These are phyloP conservation scores for Trametes cinnabarina DNA, from an alignment of 768 basidiomycete species.

Conservation along the genomic window DNA sequence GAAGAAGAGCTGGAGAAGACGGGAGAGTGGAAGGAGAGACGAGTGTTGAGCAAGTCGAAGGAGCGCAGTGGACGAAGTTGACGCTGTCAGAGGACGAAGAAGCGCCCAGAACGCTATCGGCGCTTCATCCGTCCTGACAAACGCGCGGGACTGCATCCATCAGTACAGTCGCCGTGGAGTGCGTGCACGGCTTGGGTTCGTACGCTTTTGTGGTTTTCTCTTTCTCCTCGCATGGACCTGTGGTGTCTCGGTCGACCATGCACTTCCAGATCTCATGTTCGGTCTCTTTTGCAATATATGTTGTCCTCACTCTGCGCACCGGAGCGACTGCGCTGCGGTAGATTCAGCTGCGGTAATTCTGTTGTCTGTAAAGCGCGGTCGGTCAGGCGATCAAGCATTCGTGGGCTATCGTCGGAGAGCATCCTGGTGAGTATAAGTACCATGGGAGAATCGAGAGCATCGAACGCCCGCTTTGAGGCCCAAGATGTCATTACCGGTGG, in stretches of 20 bases:
- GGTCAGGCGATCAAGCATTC: neutral
- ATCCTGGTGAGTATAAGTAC: slow-evolving; percentile 1
- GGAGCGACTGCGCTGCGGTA: neutral
- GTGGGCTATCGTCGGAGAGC: neutral
- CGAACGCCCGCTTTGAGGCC: slow-evolving; percentile 2
- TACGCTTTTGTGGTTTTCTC: neutral
- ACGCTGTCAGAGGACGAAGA: neutral
- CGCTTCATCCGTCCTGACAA: neutral
- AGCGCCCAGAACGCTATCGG: neutral
- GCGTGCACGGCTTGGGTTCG: no score
- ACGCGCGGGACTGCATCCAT: no score
- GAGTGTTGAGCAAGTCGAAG: slow-evolving; percentile 19
- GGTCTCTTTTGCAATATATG: neutral
- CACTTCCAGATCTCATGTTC: neutral
- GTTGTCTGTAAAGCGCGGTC: neutral
- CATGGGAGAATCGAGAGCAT: neutral
- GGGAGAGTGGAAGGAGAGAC: no score
- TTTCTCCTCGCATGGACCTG: neutral
- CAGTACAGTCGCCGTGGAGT: no score
- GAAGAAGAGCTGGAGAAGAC: neutral
- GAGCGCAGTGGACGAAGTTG: slow-evolving; percentile 18
- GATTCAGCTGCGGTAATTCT: slow-evolving; percentile 6
- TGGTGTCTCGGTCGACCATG: neutral
- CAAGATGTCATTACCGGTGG: slow-evolving; percentile 9
- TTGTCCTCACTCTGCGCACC: neutral